Evolutionary conservation across 2,329 filamentous ascomycete genomes (phyloP), one percentile per base, ranked within the genome.

Genomic region (Moelleriella libera): DNA sequence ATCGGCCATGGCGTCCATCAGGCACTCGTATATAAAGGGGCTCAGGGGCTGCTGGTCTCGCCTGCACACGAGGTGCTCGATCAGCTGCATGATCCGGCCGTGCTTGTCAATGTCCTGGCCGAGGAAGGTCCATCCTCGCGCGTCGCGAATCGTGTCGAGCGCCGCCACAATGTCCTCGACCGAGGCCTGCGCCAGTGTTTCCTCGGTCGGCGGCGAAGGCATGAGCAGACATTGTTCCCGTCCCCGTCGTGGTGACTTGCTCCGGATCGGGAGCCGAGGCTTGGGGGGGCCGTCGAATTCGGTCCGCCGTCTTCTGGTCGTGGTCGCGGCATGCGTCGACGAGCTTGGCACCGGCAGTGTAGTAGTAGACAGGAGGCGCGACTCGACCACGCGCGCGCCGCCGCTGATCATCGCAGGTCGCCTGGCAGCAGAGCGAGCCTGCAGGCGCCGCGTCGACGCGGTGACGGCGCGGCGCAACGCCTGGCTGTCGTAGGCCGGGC

Each of bases 1-100:
- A 57, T 81, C 75, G 31, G 76, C 70, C 64, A 94, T 88, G 44
- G 82, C 78, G 50, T 81, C 71, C 55, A 94, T 80, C 46, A 94
- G 66, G 11, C 82, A 80, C 55, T 86, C 80, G 62, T 92, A 96
- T 45, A 88, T 66, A 47, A 74, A 66, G 3, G 70, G 56, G 54
- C 75, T 78, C 3, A 21, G 21, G 21, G 78, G 77, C 45, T 62
- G 59, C 55, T 82, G 74, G 2, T 67, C 61, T 12, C 78, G 69
- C n/a, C 70, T 64, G 41, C 63, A 63, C 10, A 88, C 62, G 31
- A 89, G 66, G 49, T 78, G 73, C 44, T 74, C 69, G 11, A 83
- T 74, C 6, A 83, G 53, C 39, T 55, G 55, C 3, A 62, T 46
- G 11, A 65, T 62, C n/a, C 60, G 58, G 37, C 46, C 48, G 51